Evolutionary conservation across 768 basidiomycete genomes (phyloP), one percentile per base, ranked within the genome.

Genomic region (Ramaria sp.): DNA sequence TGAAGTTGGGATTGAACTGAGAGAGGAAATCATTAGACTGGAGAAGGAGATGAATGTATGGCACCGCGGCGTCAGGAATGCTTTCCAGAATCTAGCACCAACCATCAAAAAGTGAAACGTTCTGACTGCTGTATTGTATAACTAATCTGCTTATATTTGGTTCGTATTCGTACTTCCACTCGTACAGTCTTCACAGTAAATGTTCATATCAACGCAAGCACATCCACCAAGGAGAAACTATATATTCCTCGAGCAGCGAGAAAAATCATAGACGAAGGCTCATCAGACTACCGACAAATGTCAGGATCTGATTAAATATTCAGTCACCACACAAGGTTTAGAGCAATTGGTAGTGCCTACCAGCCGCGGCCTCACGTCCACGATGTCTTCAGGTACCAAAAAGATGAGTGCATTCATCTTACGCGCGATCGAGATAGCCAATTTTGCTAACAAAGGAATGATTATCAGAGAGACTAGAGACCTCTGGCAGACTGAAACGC

Each of bases 391-490:
- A 0, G 95, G 93, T 0, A 97, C 95, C 56, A 98, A 71, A 78
- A 97, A 97, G 62, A 97, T 97, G 61, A 96, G 69, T 4, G 90
- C 89, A 52, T 91, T 89, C 84, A 94, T 85, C 78, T 98, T 98
- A 64, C 95, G 78, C n/a, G 95, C 94, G 61, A 98, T 97, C 2
- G 95, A 97, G 61, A 98, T 97, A 7, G 92, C 95, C 59, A 97
- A 70, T 79, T 97, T 97, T 15, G 94, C 94, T 96, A 59, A 7
- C 56, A 18, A 38, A 52, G 58, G 5, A 27, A 34, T 18, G 50
- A n/a, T 20, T 47, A 22, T 30, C 39, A 47, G 16, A 47, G n/a
- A 18, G 7, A 22, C 3, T 5, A 9, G 42, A 47, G 18, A 13
- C 7, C 18, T 16, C 15, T 48, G 45, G 16, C 36, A 47, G 4